Evolutionary conservation across 2,329 filamentous ascomycete species (phyloP).

Genomic region (Pyrenophora tritici-repentis): DNA sequence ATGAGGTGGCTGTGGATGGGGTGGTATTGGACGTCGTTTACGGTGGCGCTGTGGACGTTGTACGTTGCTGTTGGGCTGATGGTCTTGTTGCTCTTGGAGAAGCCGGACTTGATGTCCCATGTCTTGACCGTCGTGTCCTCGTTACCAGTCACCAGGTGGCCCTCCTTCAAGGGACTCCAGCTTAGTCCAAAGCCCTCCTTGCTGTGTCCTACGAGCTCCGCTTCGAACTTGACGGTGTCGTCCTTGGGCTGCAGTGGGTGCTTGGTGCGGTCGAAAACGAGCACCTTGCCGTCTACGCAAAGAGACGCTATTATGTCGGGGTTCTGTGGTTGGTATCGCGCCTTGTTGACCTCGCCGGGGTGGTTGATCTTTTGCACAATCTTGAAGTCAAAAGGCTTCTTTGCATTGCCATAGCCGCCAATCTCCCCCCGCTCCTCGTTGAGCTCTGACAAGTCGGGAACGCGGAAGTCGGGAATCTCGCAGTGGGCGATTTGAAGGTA

Average conservation of each 20-base stretch:
- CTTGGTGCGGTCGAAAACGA: constrained; percentile 96
- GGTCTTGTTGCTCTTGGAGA: constrained; percentile 70
- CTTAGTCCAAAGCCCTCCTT: constrained; percentile 89
- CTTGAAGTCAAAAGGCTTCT: constrained; percentile 82
- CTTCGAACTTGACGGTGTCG: constrained; percentile 74
- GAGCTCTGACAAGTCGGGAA: constrained; percentile 79
- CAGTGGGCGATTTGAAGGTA: constrained; percentile 95
- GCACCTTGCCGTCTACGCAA: constrained; percentile 81
- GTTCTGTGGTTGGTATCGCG: constrained; percentile 95
- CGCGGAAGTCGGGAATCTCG: constrained; percentile 80
- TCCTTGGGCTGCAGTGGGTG: constrained; percentile 73
- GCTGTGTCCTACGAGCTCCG: constrained; percentile 82
- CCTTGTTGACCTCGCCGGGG: constrained; percentile 97
- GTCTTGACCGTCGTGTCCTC: constrained; percentile 90
- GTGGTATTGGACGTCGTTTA: constrained; percentile 97
- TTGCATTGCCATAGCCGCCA: constrained; percentile 82
- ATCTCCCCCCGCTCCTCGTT: constrained; percentile 92
- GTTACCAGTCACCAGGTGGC: constrained; percentile 84
- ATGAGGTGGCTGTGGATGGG: constrained; percentile 80
- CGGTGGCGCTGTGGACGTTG: constrained; percentile 85
- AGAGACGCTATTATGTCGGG: constrained; percentile 95
- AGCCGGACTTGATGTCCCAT: constrained; percentile 81
- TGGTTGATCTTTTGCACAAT: constrained; percentile 97
- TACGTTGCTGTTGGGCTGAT: constrained; percentile 76
- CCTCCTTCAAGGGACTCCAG: constrained; percentile 86